Base-by-base conservation (phyloP, 2,329 filamentous ascomycete genomes). In the Hypoxylon sp. region DNA sequence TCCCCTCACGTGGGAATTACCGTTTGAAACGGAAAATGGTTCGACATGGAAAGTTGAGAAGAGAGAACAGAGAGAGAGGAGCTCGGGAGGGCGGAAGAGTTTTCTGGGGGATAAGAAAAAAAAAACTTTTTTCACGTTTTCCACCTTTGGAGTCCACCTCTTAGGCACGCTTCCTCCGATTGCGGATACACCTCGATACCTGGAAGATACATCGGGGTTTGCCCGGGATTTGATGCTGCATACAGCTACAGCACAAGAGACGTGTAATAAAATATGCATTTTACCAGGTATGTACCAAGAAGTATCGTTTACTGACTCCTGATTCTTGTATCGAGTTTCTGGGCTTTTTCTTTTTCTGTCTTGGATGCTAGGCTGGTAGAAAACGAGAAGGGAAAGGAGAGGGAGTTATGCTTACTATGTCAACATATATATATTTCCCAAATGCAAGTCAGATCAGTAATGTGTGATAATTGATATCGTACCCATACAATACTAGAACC, bases 221-320 rank as follows among this genome's bases (percentile, higher is more conserved):
- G 46, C 4, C 50, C 60, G 57, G 52, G 42, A 63, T 63, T 55
- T 21, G 50, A 37, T 33, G 5, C 31, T 47, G 48, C 46, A 47
- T 13, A 9, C 52, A 49, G 11, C 11, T 46, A n/a, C n/a, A 35
- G 10, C 13, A 13, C 10, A 17, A 40, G 41, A 42, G 13, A 31
- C 47, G 31, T 43, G 18, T 55, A 60, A 33, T 53, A 48, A 42
- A 33, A 41, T 35, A 38, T 6, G 38, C 15, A 35, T 18, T n/a
- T n/a, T n/a, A n/a, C 31, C 4, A 35, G 31, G 31, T 40, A 29
- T 33, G 38, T 45, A 41, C 45, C n/a, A 18, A 9, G n/a, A n/a
- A n/a, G n/a, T n/a, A n/a, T n/a, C n/a, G 15, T 35, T 35, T 15
- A 17, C n/a, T 35, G 18, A 18, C 9, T 18, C 15, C 2, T 18